Conservation (phyloP, 2,329 filamentous ascomycete genomes). For the Colletotrichum orchidophilum region DNA sequence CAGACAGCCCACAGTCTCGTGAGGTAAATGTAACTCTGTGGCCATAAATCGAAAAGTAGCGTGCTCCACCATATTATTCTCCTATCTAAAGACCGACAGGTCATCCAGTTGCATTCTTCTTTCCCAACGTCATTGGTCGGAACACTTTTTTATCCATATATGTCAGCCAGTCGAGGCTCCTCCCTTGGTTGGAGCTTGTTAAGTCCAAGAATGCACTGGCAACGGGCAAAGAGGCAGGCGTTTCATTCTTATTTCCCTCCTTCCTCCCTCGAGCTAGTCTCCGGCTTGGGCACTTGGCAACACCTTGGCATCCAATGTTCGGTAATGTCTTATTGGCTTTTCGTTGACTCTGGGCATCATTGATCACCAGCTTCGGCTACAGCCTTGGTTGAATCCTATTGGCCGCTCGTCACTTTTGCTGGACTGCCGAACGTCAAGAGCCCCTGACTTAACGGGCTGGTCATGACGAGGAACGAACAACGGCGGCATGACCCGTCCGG, state of each 20-base stretch:
- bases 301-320: background rate
- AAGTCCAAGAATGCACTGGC: too few relatives aligned
- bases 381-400: background rate
- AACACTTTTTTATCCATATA: background rate
- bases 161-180: background rate
- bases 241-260: conserved; percentile 24
- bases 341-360: background rate
- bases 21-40: background rate
- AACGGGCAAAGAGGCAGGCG: background rate
- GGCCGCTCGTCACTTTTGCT: background rate
- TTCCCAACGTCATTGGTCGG: background rate
- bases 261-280: conserved; percentile 29
- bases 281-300: conserved; percentile 19
- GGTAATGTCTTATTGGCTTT: conserved; percentile 11
- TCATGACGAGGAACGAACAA: background rate
- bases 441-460: background rate
- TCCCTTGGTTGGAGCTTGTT: background rate
- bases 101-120: background rate
- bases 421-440: background rate
- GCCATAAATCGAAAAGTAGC: background rate
- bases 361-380: background rate
- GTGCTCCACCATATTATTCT: background rate
- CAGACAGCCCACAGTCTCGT: too few relatives aligned
- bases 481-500: background rate
- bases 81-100: background rate